A percentile compares a stretch with the other conserved stretches of the same genome.
These are phyloP conservation scores for Chlorella sp. DNA, from an alignment of 139 green algal genomes.

Conservation along the genomic window DNA sequence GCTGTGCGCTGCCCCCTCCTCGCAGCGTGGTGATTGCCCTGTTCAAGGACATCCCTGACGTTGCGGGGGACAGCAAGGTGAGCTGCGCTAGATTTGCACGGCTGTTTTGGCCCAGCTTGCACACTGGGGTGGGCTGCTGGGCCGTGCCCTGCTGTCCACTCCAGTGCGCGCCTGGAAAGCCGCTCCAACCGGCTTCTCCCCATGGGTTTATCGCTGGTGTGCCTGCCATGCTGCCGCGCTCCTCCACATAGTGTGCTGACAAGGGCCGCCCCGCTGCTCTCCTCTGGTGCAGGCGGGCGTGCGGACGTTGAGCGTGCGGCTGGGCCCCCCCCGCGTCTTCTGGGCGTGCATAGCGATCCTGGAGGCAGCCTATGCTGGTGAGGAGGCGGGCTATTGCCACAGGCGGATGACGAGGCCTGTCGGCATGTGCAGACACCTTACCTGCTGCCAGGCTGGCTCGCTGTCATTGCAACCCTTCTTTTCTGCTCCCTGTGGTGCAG, in stretches of 20 bases:
- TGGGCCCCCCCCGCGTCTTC: conserved; percentile 80
- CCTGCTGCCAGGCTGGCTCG: too few relatives aligned
- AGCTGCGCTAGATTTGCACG: too few relatives aligned
- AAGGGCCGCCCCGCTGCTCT: background rate
- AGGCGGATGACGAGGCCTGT: too few relatives aligned
- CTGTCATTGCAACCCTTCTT: too few relatives aligned
- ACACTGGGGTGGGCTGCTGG: too few relatives aligned
- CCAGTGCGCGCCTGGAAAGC: background rate
- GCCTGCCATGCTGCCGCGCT: background rate
- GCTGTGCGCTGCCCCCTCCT: too few relatives aligned
- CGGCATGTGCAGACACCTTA: too few relatives aligned
- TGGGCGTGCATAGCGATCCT: conserved; percentile 83
- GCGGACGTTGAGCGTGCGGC: conserved; percentile 84
- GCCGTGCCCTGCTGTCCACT: background rate
- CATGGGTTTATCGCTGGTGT: background rate
- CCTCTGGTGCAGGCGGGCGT: conserved; percentile 55
- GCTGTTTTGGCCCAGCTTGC: too few relatives aligned
- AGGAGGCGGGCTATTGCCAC: too few relatives aligned
- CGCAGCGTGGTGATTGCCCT: conserved; percentile 90
- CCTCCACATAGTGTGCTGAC: background rate
- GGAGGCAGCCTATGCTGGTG: conserved; percentile 73
- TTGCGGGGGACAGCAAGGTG: conserved; percentile 77
- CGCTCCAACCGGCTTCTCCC: background rate
- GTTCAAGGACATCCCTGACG: conserved; percentile 97
- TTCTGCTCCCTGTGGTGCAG: background rate